A percentile compares a stretch with the other conserved stretches of the same genome.
Evolutionary conservation across 495 filamentous ascomycete species (phyloP).

Genomic region (Aspergillus sclerotiicarbonarius): DNA sequence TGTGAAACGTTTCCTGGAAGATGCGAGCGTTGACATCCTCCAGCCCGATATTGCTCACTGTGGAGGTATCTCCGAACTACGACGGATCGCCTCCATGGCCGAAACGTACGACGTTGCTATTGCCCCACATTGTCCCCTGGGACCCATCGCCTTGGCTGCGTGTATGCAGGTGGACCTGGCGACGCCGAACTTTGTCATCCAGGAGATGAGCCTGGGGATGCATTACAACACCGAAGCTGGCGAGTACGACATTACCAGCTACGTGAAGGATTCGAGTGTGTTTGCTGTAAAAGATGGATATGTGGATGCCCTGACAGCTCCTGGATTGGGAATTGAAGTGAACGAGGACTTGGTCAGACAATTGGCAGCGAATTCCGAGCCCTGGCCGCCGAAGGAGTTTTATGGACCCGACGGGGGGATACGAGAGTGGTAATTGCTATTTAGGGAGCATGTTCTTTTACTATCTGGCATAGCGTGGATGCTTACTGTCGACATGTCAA

Average conservation of each 20-base stretch:
- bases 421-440: constrained; percentile 62
- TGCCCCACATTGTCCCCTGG: constrained; percentile 76
- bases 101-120: constrained; percentile 77
- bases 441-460: background rate
- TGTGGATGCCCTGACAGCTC: constrained; percentile 58
- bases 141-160: constrained; percentile 73
- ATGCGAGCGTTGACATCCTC: constrained; percentile 67
- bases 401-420: constrained; percentile 68
- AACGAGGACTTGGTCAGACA: constrained; percentile 64
- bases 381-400: constrained; percentile 63
- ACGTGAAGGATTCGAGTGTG: constrained; percentile 59
- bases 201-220: constrained; percentile 79
- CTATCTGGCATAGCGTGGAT: background rate
- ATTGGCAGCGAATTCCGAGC: constrained; percentile 47
- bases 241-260: constrained; percentile 64
- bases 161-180: constrained; percentile 65
- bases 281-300: constrained; percentile 67
- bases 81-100: constrained; percentile 68
- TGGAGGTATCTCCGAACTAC: constrained; percentile 72
- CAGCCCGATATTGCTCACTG: constrained; percentile 77
- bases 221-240: constrained; percentile 69
- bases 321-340: constrained; percentile 73
- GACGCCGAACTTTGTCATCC: constrained; percentile 71
- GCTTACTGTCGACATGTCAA: background rate
- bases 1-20: constrained; percentile 68